These are phyloP conservation scores for Lasiosphaeria hispida DNA, from an alignment of 495 filamentous ascomycete genomes.

Conservation along the genomic window DNA sequence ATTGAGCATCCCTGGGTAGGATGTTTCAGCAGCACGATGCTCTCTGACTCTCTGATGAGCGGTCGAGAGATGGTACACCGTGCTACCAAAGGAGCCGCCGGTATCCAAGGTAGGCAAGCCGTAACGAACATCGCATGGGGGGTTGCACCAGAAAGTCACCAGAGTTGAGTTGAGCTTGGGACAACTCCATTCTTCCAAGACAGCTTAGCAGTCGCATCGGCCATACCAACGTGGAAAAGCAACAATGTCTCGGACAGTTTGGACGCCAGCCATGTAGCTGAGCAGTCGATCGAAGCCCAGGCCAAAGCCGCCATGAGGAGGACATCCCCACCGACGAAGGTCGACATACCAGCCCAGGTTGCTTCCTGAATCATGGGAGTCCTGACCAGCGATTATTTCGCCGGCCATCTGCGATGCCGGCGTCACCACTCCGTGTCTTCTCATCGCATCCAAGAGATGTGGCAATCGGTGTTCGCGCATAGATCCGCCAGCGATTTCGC, in stretches of 20 bases:
- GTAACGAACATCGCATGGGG: slow-evolving; percentile 39
- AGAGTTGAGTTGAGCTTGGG: not conserved
- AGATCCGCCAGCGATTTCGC: slow-evolving; percentile 89
- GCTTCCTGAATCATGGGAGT: slow-evolving; percentile 10
- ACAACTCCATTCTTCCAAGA: slow-evolving; percentile 5
- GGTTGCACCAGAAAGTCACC: slow-evolving; percentile 23
- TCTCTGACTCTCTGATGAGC: no score
- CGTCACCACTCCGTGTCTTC: slow-evolving; percentile 22
- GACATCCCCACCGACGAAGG: slow-evolving; percentile 85
- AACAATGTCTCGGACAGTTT: slow-evolving; percentile 82
- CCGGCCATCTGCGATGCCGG: slow-evolving; percentile 10
- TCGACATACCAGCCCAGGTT: slow-evolving; percentile 90
- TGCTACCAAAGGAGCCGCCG: slow-evolving; percentile 1
- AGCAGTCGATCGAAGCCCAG: slow-evolving; percentile 89
- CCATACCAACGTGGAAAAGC: slow-evolving; percentile 88
- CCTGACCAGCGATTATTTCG: not conserved
- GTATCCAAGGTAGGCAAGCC: slow-evolving; percentile 38
- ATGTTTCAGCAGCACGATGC: no score
- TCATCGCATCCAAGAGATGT: slow-evolving; percentile 72
- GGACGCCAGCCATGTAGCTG: slow-evolving; percentile 78
- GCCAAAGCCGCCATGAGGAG: slow-evolving; percentile 95
- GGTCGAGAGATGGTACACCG: not conserved
- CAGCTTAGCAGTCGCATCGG: slow-evolving; percentile 81
- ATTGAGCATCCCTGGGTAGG: no score
- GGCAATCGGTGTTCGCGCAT: slow-evolving; percentile 85